Conservation (phyloP, 768 basidiomycete genomes). For the Russula abietina region DNA sequence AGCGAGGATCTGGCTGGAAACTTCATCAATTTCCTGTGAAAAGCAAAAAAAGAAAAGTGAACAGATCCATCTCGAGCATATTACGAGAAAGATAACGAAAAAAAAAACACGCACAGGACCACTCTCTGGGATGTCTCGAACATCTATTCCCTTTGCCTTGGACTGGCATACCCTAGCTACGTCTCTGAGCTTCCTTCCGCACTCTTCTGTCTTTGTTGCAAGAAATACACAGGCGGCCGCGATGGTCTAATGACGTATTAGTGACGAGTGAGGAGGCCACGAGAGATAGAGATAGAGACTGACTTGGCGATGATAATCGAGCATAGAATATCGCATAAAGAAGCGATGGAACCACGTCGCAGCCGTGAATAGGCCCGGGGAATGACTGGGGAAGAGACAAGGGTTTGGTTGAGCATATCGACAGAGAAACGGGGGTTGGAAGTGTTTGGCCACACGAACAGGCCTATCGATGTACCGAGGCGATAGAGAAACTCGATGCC, state of each 20-base stretch:
- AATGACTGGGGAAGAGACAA: constrained; percentile 48
- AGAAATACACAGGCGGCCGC: constrained; percentile 84
- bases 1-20: constrained; percentile 59
- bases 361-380: constrained; percentile 78
- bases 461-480: constrained; percentile 63
- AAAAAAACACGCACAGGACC: constrained; percentile 55
- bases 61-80: constrained; percentile 2
- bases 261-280: neutral
- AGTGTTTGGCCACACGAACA: constrained; percentile 46
- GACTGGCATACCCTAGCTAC: constrained; percentile 70
- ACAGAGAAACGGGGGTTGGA: constrained; percentile 17
- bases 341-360: constrained; percentile 90
- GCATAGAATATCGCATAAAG: constrained; percentile 82
- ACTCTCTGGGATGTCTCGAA: constrained; percentile 51
- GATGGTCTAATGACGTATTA: constrained; percentile 50
- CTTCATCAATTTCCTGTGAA: constrained; percentile 65
- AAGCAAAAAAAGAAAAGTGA: neutral
- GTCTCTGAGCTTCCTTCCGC: constrained; percentile 79
- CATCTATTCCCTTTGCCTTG: constrained; percentile 54
- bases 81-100: neutral
- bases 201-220: constrained; percentile 90
- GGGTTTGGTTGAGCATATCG: neutral
- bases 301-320: constrained; percentile 77
- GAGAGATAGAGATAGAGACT: constrained; percentile 20
- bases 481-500: constrained; percentile 85